These are phyloP conservation scores for Aschersonia sp. DNA, from an alignment of 2,329 filamentous ascomycete genomes.

Conservation along the genomic window DNA sequence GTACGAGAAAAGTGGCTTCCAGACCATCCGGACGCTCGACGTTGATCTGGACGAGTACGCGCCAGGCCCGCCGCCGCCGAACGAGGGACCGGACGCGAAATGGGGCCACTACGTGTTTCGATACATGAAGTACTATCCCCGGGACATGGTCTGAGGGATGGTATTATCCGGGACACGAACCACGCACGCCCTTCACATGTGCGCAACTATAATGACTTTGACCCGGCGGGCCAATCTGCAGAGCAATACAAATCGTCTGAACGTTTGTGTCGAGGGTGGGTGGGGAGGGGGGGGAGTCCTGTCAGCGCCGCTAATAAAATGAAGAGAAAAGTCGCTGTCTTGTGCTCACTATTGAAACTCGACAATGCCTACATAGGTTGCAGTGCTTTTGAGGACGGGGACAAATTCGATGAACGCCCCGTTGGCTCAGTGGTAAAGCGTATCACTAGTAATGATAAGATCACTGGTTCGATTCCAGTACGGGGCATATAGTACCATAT, in stretches of 20 bases:
- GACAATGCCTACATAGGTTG: no score
- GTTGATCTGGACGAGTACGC: conserved; percentile 18
- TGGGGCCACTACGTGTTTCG: conserved; percentile 19
- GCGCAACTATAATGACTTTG: no score
- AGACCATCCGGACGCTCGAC: conserved; percentile 12
- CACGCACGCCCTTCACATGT: not conserved
- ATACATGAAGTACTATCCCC: conserved; percentile 15
- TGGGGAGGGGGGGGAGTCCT: no score
- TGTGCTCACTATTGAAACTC: no score
- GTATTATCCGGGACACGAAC: not conserved
- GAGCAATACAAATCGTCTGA: no score
- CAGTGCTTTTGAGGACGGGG: no score
- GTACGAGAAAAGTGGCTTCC: conserved; percentile 16
- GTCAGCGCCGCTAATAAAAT: no score
- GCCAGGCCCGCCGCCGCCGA: conserved; percentile 7
- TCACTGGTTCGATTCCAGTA: conserved; percentile 21
- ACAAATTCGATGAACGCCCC: conserved; percentile 6
- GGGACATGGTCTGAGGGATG: not conserved
- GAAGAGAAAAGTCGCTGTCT: no score
- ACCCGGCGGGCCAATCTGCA: no score
- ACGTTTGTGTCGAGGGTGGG: no score
- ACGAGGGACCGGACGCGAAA: conserved; percentile 10
- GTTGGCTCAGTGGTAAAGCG: conserved; percentile 22
- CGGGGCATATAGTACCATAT: conserved; percentile 8
- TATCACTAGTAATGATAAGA: conserved; percentile 22